A percentile compares a stretch with the other conserved stretches of the same genome.
phyloP scores from a whole-genome alignment of 768 basidiomycete species.

The Leccinum truebloodii region DNA sequence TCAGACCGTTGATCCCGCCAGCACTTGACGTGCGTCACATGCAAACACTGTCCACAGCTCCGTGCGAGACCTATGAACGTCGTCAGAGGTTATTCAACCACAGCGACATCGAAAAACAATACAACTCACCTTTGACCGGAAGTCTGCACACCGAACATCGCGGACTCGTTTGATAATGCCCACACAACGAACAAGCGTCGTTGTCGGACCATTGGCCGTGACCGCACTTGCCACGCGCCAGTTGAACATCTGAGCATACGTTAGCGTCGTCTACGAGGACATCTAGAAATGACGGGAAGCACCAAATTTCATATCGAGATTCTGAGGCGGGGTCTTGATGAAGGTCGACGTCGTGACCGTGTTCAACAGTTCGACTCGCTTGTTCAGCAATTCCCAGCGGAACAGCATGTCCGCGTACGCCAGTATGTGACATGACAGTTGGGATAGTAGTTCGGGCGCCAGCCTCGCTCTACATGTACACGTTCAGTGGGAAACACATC shows the following conservation, averaged over 20 bases:
- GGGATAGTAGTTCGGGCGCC: constrained; percentile 38
- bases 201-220: constrained; percentile 34
- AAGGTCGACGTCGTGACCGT: constrained; percentile 44
- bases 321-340: constrained; percentile 25
- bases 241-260: constrained; percentile 42
- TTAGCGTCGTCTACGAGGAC: constrained; percentile 5
- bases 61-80: constrained; percentile 53
- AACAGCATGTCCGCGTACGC: constrained; percentile 76
- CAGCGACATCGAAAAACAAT: neutral
- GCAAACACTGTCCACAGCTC: constrained; percentile 61
- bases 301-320: constrained; percentile 40
- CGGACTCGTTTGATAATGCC: constrained; percentile 44
- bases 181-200: constrained; percentile 45
- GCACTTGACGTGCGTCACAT: constrained; percentile 67
- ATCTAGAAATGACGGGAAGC: neutral
- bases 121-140: constrained; percentile 63
- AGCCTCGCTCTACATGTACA: constrained; percentile 9
- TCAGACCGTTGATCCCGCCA: constrained; percentile 47
- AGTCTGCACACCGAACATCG: constrained; percentile 75
- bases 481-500: neutral
- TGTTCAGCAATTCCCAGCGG: constrained; percentile 69
- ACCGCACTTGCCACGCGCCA: constrained; percentile 49
- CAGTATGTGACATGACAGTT: constrained; percentile 55
- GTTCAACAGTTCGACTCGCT: constrained; percentile 74
- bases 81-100: neutral